A percentile compares a stretch with the other conserved stretches of the same genome.
Conservation (phyloP, 1,284 basidiomycete genomes). For the Ustilago tritici region DNA sequence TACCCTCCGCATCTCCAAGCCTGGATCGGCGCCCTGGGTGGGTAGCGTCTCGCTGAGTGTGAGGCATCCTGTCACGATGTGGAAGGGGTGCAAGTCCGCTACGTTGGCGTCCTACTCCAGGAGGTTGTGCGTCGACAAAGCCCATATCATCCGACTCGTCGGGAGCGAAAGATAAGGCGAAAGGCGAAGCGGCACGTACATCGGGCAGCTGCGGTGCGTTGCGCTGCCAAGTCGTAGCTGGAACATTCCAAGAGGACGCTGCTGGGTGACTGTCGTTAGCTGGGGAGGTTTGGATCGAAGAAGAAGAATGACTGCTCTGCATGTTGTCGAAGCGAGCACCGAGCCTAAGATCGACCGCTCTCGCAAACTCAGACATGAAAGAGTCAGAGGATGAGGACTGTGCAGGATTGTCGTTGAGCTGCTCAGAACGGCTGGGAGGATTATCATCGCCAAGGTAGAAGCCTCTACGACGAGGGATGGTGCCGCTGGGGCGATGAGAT, state of each 20-base stretch:
- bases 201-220: conserved; percentile 34
- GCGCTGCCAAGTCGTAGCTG: neutral
- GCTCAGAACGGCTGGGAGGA: conserved; percentile 7
- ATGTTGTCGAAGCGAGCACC: conserved; percentile 11
- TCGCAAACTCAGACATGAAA: conserved; percentile 32
- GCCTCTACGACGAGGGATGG: conserved; percentile 29
- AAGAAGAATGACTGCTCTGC: neutral
- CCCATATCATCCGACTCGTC: conserved; percentile 4
- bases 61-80: neutral
- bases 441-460: conserved; percentile 27
- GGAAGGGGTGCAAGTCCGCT: conserved; percentile 5
- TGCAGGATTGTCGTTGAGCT: neutral
- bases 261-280: neutral
- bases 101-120: neutral
- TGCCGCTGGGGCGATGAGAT: conserved; percentile 15
- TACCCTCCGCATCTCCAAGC: neutral
- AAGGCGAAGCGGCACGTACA: conserved; percentile 36
- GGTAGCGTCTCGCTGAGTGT: neutral
- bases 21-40: neutral
- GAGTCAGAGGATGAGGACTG: conserved; percentile 15
- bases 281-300: neutral
- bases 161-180: conserved; percentile 24
- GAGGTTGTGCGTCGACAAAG: neutral
- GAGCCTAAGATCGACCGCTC: conserved; percentile 35
- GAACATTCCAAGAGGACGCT: neutral